These are phyloP conservation scores for Venturia nashicola DNA, from an alignment of 2,329 filamentous ascomycete species.

Conservation along the genomic window DNA sequence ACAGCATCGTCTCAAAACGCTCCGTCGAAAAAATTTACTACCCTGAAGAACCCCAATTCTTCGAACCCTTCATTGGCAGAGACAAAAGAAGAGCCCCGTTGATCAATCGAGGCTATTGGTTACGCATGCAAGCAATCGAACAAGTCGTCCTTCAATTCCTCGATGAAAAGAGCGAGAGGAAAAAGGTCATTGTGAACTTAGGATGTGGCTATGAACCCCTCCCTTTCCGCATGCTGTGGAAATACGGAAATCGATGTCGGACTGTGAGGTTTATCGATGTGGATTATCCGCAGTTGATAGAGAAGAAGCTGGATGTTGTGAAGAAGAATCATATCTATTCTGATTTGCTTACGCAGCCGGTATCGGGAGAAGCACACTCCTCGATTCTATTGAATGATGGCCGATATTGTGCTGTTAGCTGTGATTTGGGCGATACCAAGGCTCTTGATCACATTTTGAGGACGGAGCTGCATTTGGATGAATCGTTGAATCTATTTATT, in stretches of 20 bases:
- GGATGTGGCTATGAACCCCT: constrained; percentile 86
- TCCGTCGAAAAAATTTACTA: constrained; percentile 87
- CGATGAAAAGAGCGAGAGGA: constrained; percentile 32
- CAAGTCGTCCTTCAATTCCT: constrained; percentile 2
- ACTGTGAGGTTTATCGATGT: constrained; percentile 66
- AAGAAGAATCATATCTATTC: constrained; percentile 46
- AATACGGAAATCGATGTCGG: constrained; percentile 46
- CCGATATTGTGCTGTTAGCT: constrained; percentile 68
- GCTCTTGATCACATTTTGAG: constrained; percentile 45
- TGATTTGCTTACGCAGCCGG: constrained; percentile 9
- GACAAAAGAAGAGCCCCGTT: constrained; percentile 72
- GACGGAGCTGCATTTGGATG: constrained; percentile 42
- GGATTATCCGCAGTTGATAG: constrained; percentile 71
- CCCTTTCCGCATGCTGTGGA: constrained; percentile 64
- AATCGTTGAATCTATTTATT: constrained; percentile 60
- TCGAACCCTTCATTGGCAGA: constrained; percentile 77
- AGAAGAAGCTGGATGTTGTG: constrained; percentile 59
- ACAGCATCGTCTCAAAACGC: constrained; percentile 83
- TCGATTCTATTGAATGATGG: constrained; percentile 36
- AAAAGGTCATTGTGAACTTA: constrained; percentile 68
- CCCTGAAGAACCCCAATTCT: constrained; percentile 65
- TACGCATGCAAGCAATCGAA: constrained; percentile 65
- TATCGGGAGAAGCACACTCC: neutral
- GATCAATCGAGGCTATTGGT: constrained; percentile 82
- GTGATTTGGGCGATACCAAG: constrained; percentile 60